Conservation (phyloP, 1,139 yeast genomes). For the Yamadazyma diddensiae region DNA sequence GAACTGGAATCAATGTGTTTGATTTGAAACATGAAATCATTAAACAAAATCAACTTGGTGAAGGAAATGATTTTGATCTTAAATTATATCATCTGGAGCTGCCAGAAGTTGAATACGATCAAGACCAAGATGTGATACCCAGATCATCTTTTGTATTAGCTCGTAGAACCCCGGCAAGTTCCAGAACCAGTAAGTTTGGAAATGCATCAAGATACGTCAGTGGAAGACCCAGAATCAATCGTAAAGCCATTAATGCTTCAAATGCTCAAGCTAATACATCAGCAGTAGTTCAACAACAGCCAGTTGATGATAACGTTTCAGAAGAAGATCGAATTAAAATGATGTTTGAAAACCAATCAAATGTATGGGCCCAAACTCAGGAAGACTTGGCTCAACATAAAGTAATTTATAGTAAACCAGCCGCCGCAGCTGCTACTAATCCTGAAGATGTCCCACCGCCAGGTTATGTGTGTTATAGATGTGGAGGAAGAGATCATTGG, state of each 20-base stretch:
- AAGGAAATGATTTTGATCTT: constrained; percentile 82
- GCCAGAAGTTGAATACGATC: constrained; percentile 79
- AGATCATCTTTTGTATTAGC: constrained; percentile 84
- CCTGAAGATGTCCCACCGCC: constrained; percentile 86
- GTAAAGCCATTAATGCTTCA: constrained; percentile 30
- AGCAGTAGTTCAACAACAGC: constrained; percentile 9
- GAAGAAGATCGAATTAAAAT: constrained; percentile 88
- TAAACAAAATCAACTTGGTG: constrained; percentile 73
- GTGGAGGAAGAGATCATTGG: constrained; percentile 97
- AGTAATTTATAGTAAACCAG: constrained; percentile 53
- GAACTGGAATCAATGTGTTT: constrained; percentile 93
- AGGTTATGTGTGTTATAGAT: constrained; percentile 91
- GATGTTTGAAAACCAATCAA: constrained; percentile 91
- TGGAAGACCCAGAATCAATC: constrained; percentile 68
- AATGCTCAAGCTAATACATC: constrained; percentile 18
- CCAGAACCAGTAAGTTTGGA: constrained; percentile 58
- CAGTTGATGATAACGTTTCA: constrained; percentile 40
- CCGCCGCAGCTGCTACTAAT: constrained; percentile 26
- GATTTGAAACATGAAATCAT: constrained; percentile 91
- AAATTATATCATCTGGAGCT: constrained; percentile 59
- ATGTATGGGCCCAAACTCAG: constrained; percentile 93
- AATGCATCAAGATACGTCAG: constrained; percentile 80
- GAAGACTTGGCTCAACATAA: constrained; percentile 81
- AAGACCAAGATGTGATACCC: constrained; percentile 86
- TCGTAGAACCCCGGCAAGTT: constrained; percentile 68